Percentiles rank a stretch among this genome's conserved stretches.
These are phyloP conservation scores for Tilletia setariae DNA, from an alignment of 1,284 basidiomycete species.

Conservation along the genomic window DNA sequence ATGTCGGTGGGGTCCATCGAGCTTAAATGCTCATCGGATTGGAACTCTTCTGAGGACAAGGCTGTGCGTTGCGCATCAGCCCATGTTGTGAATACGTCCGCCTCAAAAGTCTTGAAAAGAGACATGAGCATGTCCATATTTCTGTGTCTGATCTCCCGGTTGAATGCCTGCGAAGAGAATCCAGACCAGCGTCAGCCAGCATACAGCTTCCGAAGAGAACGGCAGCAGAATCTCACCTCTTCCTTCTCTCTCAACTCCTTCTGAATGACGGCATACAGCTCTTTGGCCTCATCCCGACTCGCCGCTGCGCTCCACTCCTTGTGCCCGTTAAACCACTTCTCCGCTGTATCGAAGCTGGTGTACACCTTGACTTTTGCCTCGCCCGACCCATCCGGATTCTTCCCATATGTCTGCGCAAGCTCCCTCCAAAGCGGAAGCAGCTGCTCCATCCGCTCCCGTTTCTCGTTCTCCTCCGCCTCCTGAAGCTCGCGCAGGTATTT, in stretches of 20 bases:
- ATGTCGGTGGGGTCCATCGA: slow-evolving; percentile 43
- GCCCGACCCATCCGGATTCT: not conserved
- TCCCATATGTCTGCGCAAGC: slow-evolving; percentile 19
- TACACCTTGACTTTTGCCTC: slow-evolving; percentile 36
- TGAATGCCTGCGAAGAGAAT: slow-evolving; percentile 18
- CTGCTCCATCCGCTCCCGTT: slow-evolving; percentile 26
- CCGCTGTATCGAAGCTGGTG: slow-evolving; percentile 35
- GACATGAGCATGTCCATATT: slow-evolving; percentile 45
- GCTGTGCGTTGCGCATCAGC: slow-evolving; percentile 48
- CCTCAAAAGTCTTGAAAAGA: slow-evolving; percentile 47
- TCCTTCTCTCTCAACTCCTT: slow-evolving; percentile 33
- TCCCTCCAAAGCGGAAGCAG: slow-evolving; percentile 35
- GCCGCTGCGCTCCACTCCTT: slow-evolving; percentile 29
- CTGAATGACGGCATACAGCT: slow-evolving; percentile 32
- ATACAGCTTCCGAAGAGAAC: too few relatives aligned
- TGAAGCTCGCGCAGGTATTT: slow-evolving; percentile 52
- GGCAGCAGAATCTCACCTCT: slow-evolving; percentile 13
- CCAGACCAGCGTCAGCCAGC: not conserved
- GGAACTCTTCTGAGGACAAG: slow-evolving; percentile 44
- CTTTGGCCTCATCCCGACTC: slow-evolving; percentile 32
- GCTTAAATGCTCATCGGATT: slow-evolving; percentile 32
- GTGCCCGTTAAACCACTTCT: slow-evolving; percentile 27
- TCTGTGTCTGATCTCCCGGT: slow-evolving; percentile 29
- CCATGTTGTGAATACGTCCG: slow-evolving; percentile 48
- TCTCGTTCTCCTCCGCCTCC: slow-evolving; percentile 33